Evolutionary conservation across 2,329 filamentous ascomycete genomes (phyloP), one percentile per base, ranked within the genome.

Genomic region (Fusarium sp.): DNA sequence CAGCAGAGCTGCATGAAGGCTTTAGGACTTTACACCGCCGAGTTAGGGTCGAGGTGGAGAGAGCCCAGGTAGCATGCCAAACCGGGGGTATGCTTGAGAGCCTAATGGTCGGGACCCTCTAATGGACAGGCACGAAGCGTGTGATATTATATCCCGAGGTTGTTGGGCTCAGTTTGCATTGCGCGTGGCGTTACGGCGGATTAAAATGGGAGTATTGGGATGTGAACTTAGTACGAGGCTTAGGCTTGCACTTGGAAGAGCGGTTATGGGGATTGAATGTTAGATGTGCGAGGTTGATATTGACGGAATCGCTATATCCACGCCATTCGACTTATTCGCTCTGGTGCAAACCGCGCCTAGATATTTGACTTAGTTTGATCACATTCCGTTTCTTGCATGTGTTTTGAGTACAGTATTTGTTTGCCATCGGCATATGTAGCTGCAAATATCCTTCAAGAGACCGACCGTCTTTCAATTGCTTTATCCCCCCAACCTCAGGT

Each of bases 31-130:
- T 98, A 72, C 90, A 93, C 79, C 85, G 88, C 50, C 87, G 91
- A 43, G 96, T 98, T 25, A 88, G 90, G 71, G 85, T 89, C 44
- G 94, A 96, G 81, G 92, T 95, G 16, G 94, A 97, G 82, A 91
- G 92, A 78, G 94, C 94, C 28, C 93, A 97, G 83, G 88, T 93
- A 79, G 95, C 96, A 4, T 92, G 90, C 76, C 91, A 93, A 83
- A 95, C 94, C 16, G 89, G 89, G 74, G 96, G 96, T 5, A 98
- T 98, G 95, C 83, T 98, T 73, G 94, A 96, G 77, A 92, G 84
- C 54, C 72, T 90, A 72, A 89, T 93, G 73, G 72, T 79, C 54
- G 79, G 80, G 43, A 72, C 69, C 38, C 71, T 77, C 61, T 80
- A 63, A 77, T 71, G 56, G 60, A 64, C 25, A 57, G 58, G 16